Evolutionary conservation across 2,329 filamentous ascomycete genomes (phyloP), one percentile per base, ranked within the genome.

Genomic region (Cladosporium sp.): DNA sequence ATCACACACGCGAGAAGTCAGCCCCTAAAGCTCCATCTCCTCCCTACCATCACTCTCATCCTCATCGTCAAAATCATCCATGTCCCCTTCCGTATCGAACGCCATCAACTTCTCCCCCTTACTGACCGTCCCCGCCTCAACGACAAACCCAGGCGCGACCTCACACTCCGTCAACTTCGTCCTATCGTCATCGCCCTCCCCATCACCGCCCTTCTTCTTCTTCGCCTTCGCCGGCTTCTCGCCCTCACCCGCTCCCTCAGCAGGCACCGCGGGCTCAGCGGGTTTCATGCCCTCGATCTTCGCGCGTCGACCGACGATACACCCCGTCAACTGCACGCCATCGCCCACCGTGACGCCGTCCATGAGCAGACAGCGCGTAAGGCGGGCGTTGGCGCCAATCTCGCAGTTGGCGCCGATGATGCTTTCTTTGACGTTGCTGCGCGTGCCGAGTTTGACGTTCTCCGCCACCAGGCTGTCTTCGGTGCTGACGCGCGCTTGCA

Each of bases 291-390:
- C 88, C n/a, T 92, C 91, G 58, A 99, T 82, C 61, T 86, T 84
- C 58, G 85, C 87, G 55, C 89, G 75, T 63, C 85, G 82, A 4
- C 93, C 93, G 36, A 97, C 72, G 27, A 97, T 88, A 64, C 91
- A 96, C 18, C 88, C 88, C 1, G 88, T 93, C 45, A 97, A 74
- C 67, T 89, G 89, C 64, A 86, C 91, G 38, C 86, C 85, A 61
- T 89, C 87, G 12, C 89, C 91, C 11, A 99, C 79, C 7, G 88
- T 84, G 1, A 88, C 91, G 3, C 89, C 89, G 54, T 97, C 92
- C 89, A 97, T 96, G 17, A 97, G 73, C 42, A 97, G 70, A 68
- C 92, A 97, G 57, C 91, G 82, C n/a, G 83, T 84, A 39, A 99
- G 72, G 58, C 91, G 88, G 24, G 87, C 89, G n/a, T 90, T 89